phyloP scores from a whole-genome alignment of 2,329 filamentous ascomycete genomes.

The Myriangium duriaei region DNA sequence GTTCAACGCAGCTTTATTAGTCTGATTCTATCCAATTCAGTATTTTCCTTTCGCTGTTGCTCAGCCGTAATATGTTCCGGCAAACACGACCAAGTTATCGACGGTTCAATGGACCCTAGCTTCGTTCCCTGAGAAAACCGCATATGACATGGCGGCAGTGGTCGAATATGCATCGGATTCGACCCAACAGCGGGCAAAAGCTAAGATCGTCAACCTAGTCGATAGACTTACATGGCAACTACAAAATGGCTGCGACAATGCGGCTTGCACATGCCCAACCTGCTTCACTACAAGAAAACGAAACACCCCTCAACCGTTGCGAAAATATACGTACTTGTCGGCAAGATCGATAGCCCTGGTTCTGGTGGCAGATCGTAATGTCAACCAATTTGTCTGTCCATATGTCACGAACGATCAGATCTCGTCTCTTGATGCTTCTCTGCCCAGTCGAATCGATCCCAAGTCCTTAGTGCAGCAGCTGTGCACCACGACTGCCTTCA shows the following conservation, averaged over 20 bases:
- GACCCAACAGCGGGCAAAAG: too few species aligned
- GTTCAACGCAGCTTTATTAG: too few species aligned
- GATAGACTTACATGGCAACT: constrained; percentile 41
- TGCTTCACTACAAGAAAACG: constrained; percentile 67
- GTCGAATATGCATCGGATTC: too few species aligned
- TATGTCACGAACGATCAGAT: constrained; percentile 20
- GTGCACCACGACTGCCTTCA: constrained; percentile 22
- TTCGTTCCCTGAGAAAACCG: too few species aligned
- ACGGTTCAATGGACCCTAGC: too few species aligned
- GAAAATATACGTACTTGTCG: constrained; percentile 66
- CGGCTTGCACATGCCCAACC: constrained; percentile 55
- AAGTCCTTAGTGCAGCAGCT: constrained; percentile 48
- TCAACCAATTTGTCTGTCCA: constrained; percentile 54
- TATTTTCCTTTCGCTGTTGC: too few species aligned
- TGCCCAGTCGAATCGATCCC: constrained; percentile 29
- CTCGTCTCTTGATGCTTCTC: background rate
- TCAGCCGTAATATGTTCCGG: too few species aligned
- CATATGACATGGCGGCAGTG: too few species aligned
- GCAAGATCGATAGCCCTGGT: constrained; percentile 68
- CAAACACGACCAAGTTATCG: too few species aligned
- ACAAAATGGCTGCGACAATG: constrained; percentile 59
- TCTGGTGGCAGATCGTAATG: constrained; percentile 62
- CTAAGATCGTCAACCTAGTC: too few species aligned
- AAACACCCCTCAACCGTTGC: constrained; percentile 52
- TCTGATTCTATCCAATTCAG: too few species aligned